These are phyloP conservation scores for Astragalus membranaceus DNA, from an alignment of 306 rosid genomes.

Conservation along the genomic window DNA sequence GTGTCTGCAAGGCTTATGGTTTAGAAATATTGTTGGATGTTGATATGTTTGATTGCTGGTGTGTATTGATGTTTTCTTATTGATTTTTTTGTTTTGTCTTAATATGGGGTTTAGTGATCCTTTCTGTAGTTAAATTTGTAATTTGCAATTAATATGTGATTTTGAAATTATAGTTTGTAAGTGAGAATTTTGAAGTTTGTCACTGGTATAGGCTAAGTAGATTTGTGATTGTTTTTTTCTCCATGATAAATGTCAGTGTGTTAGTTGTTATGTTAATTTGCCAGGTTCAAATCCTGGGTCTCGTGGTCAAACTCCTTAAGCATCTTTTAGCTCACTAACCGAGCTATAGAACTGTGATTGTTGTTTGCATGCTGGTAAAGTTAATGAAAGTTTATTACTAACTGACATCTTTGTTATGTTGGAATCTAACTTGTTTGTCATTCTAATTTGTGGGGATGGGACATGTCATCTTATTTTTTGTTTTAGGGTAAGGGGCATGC, in stretches of 20 bases:
- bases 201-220: background rate
- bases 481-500: background rate
- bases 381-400: background rate
- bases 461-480: background rate
- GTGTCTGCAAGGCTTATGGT: background rate
- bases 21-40: background rate
- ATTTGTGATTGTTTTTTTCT: background rate
- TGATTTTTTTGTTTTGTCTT: background rate
- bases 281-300: no score
- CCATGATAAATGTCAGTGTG: no score
- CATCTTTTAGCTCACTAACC: no score
- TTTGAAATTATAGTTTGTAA: background rate
- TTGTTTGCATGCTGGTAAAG: background rate
- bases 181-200: background rate
- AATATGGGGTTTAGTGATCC: background rate
- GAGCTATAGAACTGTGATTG: background rate
- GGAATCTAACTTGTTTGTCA: background rate
- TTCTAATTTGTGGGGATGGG: background rate
- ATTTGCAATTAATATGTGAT: background rate
- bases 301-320: no score
- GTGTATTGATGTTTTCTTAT: background rate
- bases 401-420: background rate
- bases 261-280: no score
- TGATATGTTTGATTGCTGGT: conserved; percentile 2
- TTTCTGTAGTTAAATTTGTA: background rate